Base-by-base conservation (phyloP, 2,329 filamentous ascomycete species). In the Alternaria sp. region DNA sequence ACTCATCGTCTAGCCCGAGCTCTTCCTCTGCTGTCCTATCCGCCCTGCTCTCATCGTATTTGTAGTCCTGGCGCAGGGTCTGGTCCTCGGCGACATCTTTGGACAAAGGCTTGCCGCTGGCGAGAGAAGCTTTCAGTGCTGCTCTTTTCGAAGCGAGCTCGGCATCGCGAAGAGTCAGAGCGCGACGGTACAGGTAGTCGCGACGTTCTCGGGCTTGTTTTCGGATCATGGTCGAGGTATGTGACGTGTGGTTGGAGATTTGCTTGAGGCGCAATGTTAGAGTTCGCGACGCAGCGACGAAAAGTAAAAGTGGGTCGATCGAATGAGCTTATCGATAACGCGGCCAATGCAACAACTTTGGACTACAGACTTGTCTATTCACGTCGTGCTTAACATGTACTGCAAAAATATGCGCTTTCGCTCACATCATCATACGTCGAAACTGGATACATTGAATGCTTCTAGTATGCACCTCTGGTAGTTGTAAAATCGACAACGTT, bases 101-200 rank as follows among this genome's bases (percentile, higher is more conserved):
- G 69, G 94, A 91, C 49, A 97, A 82, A 9, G 93, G 91, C 76
- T 95, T 97, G 66, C 95, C 95, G 10, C 92, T 92, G 22, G 95
- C 94, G 52, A 98, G 85, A 10, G 94, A 93, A 34, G 90, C 89
- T 77, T 94, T 91, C 56, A 99, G 83, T 77, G 96, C 92, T 40
- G 94, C 91, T 72, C 94, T 86, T 79, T 97, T 97, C 78, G 97
- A 92, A 59, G 91, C 92, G 67, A 96, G 96, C 74, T 97, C 94
- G 63, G 94, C 94, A 82, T 97, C 93, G 52, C 73, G 70, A n/a
- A 78, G 70, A 22, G 93, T 90, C 59, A 97, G 85, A 38, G 95
- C 94, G 74, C 92, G 90, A 62, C 94, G 89, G 80, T 74, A 75
- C 72, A 99, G 89, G 79, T 98, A 96, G 77, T 96, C 92, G 70